These are phyloP conservation scores for Blastobotrys arbuscula DNA, from an alignment of 1,139 yeast genomes.

Conservation along the genomic window DNA sequence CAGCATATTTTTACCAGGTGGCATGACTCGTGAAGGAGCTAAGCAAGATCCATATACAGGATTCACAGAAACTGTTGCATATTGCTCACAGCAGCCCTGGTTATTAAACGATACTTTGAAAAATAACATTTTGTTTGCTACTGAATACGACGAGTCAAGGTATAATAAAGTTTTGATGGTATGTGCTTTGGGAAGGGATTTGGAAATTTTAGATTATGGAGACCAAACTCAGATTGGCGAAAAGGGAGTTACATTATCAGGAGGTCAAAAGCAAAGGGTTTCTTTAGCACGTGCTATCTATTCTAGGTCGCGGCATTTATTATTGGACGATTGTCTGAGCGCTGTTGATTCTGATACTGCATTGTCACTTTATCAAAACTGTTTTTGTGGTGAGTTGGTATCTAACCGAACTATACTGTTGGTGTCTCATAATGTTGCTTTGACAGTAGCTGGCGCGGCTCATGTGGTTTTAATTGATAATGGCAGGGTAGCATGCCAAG, in stretches of 20 bases:
- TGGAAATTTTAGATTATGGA: slow-evolving; percentile 57
- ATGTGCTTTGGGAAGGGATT: slow-evolving; percentile 62
- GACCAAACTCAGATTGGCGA: slow-evolving; percentile 89
- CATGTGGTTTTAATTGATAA: slow-evolving; percentile 76
- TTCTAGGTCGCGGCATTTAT: slow-evolving; percentile 71
- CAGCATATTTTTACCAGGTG: slow-evolving; percentile 70
- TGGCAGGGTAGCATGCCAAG: slow-evolving; percentile 74
- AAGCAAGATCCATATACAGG: slow-evolving; percentile 69
- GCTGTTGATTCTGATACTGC: slow-evolving; percentile 98
- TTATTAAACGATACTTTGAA: slow-evolving; percentile 80
- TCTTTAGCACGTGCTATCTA: slow-evolving; percentile 92
- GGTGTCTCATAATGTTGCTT: slow-evolving; percentile 90
- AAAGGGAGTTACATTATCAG: slow-evolving; percentile 92
- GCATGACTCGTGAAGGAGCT: slow-evolving; percentile 61
- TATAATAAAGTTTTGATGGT: slow-evolving; percentile 78
- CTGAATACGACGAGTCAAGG: slow-evolving; percentile 66
- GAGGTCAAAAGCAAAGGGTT: slow-evolving; percentile 96
- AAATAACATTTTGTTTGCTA: slow-evolving; percentile 74
- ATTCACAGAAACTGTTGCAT: slow-evolving; percentile 84
- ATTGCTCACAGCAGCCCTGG: slow-evolving; percentile 96
- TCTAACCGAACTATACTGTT: slow-evolving; percentile 77
- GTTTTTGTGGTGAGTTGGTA: slow-evolving; percentile 86
- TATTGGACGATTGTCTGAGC: slow-evolving; percentile 89
- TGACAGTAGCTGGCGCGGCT: slow-evolving; percentile 76
- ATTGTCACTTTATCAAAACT: slow-evolving; percentile 81